Base-by-base conservation (phyloP, 2,329 filamentous ascomycete genomes). In the Sclerotinia borealis region DNA sequence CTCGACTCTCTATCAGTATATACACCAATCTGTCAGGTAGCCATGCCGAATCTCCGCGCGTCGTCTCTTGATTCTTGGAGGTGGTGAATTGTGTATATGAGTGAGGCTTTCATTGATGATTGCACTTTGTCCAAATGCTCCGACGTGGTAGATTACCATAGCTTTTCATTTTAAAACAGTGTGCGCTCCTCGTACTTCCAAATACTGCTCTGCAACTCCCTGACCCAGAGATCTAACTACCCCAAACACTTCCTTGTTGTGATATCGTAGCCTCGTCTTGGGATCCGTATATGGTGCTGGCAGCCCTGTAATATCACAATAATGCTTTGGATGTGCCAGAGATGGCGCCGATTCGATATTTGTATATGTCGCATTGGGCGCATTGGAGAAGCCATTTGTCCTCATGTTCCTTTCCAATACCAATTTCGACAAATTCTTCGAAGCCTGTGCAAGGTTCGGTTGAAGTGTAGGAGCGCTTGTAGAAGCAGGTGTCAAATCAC, bases 271-370 rank as follows among this genome's bases (percentile, higher is more conserved):
- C 68, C 93, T 85, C 45, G 93, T 96, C 83, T 99, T 99, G 3
- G 95, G 96, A 75, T 99, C 95, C 37, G 91, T 86, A 75, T 99
- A 99, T 7, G 90, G 89, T 36, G 92, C 91, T n/a, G 91, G 86
- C 68, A 99, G 79, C 1, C 95, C 96, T 1, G 95, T 99, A 71
- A 99, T 85, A 76, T 99, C 96, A 79, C 95, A 99, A 77, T 98
- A 99, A 72, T 89, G 90, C 77, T 88, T 92, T 73, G 91, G 85
- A 69, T 92, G 89, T 58, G 89, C 89, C 71, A 98, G 80, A 64
- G 90, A 95, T 45, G 95, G 95, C 3, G 95, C 93, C 54, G 91
- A 92, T 76, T 98, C 95, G 67, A 99, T 96, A 74, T 97, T 98
- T 8, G 92, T 96, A 76, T 98, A 99, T 1, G 95, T 97, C 37